Evolutionary conservation across 1,284 basidiomycete genomes (phyloP).

Genomic region (Taiwanofungus camphoratus): DNA sequence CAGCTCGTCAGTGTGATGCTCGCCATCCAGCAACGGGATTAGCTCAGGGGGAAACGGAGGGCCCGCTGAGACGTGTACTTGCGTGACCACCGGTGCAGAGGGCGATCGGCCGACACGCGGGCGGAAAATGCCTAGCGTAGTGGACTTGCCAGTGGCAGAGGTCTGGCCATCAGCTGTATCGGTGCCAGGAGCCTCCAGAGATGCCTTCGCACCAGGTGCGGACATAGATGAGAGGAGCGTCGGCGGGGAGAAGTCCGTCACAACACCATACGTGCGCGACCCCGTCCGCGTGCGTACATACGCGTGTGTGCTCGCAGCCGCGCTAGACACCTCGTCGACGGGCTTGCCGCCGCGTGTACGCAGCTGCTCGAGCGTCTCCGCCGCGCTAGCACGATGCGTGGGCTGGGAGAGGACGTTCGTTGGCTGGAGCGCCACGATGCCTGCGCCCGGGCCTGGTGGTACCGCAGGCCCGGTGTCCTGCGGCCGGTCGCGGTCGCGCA

Average conservation of each 20-base stretch:
- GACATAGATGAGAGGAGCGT: not conserved
- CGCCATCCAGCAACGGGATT: constrained; percentile 69
- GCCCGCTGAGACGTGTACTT: constrained; percentile 14
- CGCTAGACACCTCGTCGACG: not conserved
- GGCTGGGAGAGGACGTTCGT: constrained; percentile 11
- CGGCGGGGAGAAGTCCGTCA: not conserved
- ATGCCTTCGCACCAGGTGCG: not conserved
- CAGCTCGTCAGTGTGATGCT: constrained; percentile 89
- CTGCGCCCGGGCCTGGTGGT: constrained; percentile 21
- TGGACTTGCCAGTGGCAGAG: constrained; percentile 10
- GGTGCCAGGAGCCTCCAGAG: not conserved
- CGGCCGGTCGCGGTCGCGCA: constrained; percentile 15
- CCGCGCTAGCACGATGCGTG: constrained; percentile 26
- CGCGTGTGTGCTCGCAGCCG: not conserved
- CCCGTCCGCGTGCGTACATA: not conserved
- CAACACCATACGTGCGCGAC: not conserved
- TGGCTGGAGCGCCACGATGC: constrained; percentile 20
- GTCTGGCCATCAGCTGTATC: not conserved
- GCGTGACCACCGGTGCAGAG: constrained; percentile 28
- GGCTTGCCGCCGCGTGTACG: constrained; percentile 16
- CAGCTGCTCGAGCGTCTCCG: constrained; percentile 31
- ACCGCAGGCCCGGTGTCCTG: constrained; percentile 22
- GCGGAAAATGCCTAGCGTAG: constrained; percentile 30
- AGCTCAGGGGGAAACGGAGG: constrained; percentile 51
- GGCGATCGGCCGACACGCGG: constrained; percentile 41